Conservation (phyloP, 352 stramenopile genomes). For the Phytophthora ohioensis region DNA sequence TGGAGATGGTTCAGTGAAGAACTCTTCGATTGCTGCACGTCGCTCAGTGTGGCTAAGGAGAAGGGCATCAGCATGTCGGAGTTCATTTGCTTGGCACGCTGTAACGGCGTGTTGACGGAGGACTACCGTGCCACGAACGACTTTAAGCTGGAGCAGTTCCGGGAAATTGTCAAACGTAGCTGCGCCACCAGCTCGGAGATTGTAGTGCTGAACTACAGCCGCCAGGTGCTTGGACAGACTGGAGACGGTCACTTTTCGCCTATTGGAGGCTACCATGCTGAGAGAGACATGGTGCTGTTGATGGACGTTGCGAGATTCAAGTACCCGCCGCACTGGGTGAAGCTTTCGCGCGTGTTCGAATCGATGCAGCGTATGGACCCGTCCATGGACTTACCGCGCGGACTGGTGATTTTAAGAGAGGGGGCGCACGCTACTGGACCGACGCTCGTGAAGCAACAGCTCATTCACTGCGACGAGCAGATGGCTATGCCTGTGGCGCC, state of each 20-base stretch:
- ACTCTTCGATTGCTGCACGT: constrained; percentile 84
- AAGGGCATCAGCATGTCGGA: constrained; percentile 77
- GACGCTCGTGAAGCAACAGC: constrained; percentile 56
- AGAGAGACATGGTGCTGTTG: constrained; percentile 94
- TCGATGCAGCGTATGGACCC: constrained; percentile 62
- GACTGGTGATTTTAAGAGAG: constrained; percentile 26
- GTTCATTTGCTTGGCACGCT: constrained; percentile 76
- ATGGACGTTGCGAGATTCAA: constrained; percentile 97
- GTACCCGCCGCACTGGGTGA: constrained; percentile 93
- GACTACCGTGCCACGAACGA: constrained; percentile 49
- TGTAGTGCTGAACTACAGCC: constrained; percentile 94
- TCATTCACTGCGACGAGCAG: constrained; percentile 48
- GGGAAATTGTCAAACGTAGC: constrained; percentile 75
- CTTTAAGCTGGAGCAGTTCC: constrained; percentile 66
- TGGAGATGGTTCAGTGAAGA: constrained; percentile 90
- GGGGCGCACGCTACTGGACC: constrained; percentile 47
- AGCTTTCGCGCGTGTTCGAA: constrained; percentile 59
- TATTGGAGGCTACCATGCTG: constrained; percentile 94
- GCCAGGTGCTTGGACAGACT: constrained; percentile 93
- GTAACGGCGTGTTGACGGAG: constrained; percentile 69
- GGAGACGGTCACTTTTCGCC: constrained; percentile 98
- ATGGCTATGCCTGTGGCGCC: constrained; percentile 16
- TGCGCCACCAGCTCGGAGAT: constrained; percentile 83
- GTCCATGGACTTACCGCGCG: constrained; percentile 52
- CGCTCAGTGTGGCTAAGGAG: constrained; percentile 73